Percentiles rank a stretch among this genome's conserved stretches.
These are phyloP conservation scores for Saururus chinensis DNA, from an alignment of 164 flowering plant genomes.

Conservation along the genomic window DNA sequence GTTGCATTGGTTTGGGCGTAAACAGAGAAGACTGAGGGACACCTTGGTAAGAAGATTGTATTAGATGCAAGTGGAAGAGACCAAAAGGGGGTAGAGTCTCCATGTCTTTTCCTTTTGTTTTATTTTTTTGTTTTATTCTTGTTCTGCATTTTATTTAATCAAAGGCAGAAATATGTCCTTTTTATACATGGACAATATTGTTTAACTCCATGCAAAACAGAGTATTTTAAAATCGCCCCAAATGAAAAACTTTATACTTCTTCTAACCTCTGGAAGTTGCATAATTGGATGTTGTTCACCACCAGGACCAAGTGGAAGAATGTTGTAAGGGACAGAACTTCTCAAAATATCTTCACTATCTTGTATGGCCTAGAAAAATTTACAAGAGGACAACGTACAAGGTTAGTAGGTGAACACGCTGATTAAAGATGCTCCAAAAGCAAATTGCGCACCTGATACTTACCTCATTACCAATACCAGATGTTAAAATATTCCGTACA, in stretches of 20 bases:
- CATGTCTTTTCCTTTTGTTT: too few relatives aligned
- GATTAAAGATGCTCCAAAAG: neutral
- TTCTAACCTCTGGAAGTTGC: conserved; percentile 83
- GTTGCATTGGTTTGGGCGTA: too few relatives aligned
- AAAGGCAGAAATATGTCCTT: too few relatives aligned
- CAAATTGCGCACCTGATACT: conserved; percentile 1
- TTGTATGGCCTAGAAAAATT: neutral
- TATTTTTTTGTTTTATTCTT: too few relatives aligned
- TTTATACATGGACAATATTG: too few relatives aligned
- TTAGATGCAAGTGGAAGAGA: too few relatives aligned
- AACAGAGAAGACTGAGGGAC: too few relatives aligned
- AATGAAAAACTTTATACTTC: neutral
- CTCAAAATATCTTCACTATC: conserved; percentile 34
- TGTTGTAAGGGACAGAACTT: conserved; percentile 60
- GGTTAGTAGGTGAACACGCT: conserved; percentile 1
- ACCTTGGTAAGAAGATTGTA: too few relatives aligned
- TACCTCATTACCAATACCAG: conserved; percentile 56
- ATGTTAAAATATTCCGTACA: conserved; percentile 46
- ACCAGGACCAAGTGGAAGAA: conserved; percentile 82
- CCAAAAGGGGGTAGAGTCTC: too few relatives aligned
- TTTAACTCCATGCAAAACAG: too few relatives aligned
- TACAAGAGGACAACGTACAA: neutral
- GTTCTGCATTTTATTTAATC: too few relatives aligned
- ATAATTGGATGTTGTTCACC: conserved; percentile 70
- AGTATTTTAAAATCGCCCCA: too few relatives aligned